These are phyloP conservation scores for Jackrogersella multiformis DNA, from an alignment of 495 filamentous ascomycete genomes.

Conservation along the genomic window DNA sequence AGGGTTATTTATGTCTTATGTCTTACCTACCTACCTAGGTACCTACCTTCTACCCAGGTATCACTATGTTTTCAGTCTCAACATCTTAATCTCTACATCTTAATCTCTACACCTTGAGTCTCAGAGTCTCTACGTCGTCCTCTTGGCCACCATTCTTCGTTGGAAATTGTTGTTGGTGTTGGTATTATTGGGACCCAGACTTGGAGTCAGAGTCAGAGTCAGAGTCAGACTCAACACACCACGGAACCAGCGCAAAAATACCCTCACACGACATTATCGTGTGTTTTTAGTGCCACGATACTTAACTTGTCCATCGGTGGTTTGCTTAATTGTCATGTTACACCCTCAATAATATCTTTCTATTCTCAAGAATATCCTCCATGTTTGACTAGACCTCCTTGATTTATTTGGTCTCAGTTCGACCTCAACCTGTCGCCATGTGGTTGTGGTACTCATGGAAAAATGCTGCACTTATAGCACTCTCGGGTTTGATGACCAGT, in stretches of 20 bases:
- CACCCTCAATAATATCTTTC: slow-evolving; percentile 16
- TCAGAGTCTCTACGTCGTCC: no score
- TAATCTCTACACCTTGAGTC: slow-evolving; percentile 25
- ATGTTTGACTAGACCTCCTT: slow-evolving; percentile 25
- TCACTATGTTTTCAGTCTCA: no score
- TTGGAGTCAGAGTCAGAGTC: no score
- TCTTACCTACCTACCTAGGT: no score
- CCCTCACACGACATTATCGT: slow-evolving; percentile 3
- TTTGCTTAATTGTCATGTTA: slow-evolving; percentile 29
- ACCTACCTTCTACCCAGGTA: no score
- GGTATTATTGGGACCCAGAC: no score
- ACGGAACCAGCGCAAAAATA: not conserved
- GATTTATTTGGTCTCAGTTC: slow-evolving; percentile 14
- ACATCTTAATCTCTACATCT: no score
- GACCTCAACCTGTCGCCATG: slow-evolving; percentile 24
- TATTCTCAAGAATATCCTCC: slow-evolving; percentile 15
- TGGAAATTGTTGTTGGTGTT: not conserved
- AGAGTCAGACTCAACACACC: not conserved
- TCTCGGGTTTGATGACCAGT: slow-evolving; percentile 21
- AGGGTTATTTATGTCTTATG: no score
- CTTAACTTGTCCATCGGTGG: slow-evolving; percentile 8
- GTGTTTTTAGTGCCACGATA: slow-evolving; percentile 12
- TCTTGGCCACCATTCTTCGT: slow-evolving; percentile 31
- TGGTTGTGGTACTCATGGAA: slow-evolving; percentile 28
- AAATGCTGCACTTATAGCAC: slow-evolving; percentile 25